These are phyloP conservation scores for Pezicula rhizophila DNA, from an alignment of 2,329 filamentous ascomycete genomes.

Conservation along the genomic window DNA sequence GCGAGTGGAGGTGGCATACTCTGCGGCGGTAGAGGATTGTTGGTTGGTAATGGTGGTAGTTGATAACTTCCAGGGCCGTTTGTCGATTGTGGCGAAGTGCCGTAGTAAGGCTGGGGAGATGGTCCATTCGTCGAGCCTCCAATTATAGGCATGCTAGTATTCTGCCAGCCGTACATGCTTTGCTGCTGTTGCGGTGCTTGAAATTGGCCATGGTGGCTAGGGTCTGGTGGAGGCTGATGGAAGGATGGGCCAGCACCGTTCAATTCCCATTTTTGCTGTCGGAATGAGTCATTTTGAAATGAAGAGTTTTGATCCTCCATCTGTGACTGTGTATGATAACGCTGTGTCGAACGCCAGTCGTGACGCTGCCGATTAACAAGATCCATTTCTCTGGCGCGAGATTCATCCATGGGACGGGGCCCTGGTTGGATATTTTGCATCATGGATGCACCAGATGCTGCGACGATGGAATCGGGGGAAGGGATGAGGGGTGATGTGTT, in stretches of 20 bases:
- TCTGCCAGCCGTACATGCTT: constrained; percentile 11
- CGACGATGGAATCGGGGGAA: background rate
- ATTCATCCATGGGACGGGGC: background rate
- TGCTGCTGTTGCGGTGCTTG: constrained; percentile 11
- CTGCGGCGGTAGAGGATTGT: constrained; percentile 7
- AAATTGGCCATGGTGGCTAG: background rate
- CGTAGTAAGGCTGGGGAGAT: constrained; percentile 10
- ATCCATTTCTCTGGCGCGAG: background rate
- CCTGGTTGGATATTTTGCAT: constrained; percentile 1
- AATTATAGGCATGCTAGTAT: constrained; percentile 9
- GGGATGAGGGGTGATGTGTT: background rate
- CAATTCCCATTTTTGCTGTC: background rate
- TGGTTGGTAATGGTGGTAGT: constrained; percentile 13
- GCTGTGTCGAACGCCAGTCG: background rate
- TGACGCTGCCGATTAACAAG: background rate
- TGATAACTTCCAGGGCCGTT: constrained; percentile 4
- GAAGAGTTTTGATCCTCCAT: background rate
- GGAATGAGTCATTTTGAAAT: background rate
- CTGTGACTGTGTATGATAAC: background rate
- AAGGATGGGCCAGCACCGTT: constrained; percentile 6
- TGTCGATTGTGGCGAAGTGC: constrained; percentile 17
- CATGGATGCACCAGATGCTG: background rate
- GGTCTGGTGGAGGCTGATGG: constrained; percentile 3
- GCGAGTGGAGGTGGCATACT: constrained; percentile 11
- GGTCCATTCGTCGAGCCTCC: constrained; percentile 1